These are phyloP conservation scores for Arxiozyma bovina DNA, from an alignment of 1,139 yeast species.

Conservation along the genomic window DNA sequence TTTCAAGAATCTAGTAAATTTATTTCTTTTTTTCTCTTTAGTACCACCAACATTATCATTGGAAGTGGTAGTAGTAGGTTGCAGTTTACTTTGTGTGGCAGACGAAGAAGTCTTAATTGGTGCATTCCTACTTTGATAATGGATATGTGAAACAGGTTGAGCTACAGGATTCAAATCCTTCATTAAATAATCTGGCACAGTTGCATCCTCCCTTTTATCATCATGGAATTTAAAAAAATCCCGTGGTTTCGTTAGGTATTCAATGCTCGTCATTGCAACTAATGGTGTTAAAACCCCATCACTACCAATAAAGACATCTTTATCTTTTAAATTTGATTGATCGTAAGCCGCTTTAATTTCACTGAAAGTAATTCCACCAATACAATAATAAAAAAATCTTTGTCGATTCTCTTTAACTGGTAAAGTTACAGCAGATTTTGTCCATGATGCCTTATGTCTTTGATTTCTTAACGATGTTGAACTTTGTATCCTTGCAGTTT, in stretches of 20 bases:
- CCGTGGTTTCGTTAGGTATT: constrained; percentile 29
- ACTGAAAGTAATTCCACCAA: constrained; percentile 84
- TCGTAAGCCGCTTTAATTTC: constrained; percentile 76
- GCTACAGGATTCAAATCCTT: constrained; percentile 20
- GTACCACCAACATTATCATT: constrained; percentile 3
- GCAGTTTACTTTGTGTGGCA: constrained; percentile 4
- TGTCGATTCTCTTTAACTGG: constrained; percentile 43
- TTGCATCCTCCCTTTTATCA: constrained; percentile 23
- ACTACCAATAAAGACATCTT: constrained; percentile 77
- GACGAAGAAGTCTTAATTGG: constrained; percentile 6
- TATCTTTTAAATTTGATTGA: constrained; percentile 50
- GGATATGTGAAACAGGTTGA: constrained; percentile 23
- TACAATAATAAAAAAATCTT: constrained; percentile 67
- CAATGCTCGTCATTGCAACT: constrained; percentile 40
- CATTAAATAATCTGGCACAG: constrained; percentile 31
- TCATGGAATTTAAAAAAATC: constrained; percentile 25
- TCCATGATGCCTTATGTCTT: constrained; percentile 78
- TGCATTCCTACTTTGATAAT: constrained; percentile 16
- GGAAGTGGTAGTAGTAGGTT: constrained; percentile 8
- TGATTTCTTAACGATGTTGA: constrained; percentile 57
- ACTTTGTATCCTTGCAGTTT: constrained; percentile 28
- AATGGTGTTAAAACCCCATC: constrained; percentile 65
- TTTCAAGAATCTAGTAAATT: constrained; percentile 20
- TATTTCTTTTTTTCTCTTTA: constrained; percentile 27
- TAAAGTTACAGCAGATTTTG: constrained; percentile 38